A percentile compares a stretch with the other conserved stretches of the same genome.
phyloP scores from a whole-genome alignment of 495 filamentous ascomycete genomes.

The Aspergillus affinis region DNA sequence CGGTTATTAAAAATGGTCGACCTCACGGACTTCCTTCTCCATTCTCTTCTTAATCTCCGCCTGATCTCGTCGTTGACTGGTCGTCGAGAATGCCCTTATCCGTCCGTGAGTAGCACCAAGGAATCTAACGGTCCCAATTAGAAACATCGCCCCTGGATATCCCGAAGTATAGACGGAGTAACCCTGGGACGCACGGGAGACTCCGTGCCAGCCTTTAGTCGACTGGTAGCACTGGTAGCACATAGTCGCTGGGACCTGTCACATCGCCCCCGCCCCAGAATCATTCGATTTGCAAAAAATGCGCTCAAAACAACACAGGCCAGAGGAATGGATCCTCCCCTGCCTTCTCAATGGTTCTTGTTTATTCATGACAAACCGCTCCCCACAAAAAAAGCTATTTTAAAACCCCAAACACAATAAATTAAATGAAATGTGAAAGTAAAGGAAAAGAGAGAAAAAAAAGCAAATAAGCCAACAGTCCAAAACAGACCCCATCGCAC shows the following conservation, averaged over 20 bases:
- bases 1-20: too few species aligned
- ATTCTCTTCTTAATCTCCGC: not conserved
- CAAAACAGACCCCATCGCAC: constrained; percentile 1
- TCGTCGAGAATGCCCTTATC: not conserved
- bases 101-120: not conserved
- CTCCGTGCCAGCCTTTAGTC: too few species aligned
- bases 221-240: not conserved
- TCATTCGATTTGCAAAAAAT: not conserved
- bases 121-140: not conserved
- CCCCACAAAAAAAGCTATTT: constrained; percentile 2
- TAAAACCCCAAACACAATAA: not conserved
- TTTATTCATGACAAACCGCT: not conserved
- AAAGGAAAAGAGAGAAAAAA: not conserved
- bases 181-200: too few species aligned
- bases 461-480: not conserved
- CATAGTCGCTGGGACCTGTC: not conserved
- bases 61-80: not conserved
- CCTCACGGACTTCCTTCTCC: too few species aligned
- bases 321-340: too few species aligned
- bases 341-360: not conserved
- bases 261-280: not conserved
- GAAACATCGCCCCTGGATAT: not conserved
- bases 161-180: too few species aligned
- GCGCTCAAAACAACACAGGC: not conserved
- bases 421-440: not conserved